Base-by-base conservation (phyloP, 345 rosid genomes). In the Rhizophora apiculata region DNA sequence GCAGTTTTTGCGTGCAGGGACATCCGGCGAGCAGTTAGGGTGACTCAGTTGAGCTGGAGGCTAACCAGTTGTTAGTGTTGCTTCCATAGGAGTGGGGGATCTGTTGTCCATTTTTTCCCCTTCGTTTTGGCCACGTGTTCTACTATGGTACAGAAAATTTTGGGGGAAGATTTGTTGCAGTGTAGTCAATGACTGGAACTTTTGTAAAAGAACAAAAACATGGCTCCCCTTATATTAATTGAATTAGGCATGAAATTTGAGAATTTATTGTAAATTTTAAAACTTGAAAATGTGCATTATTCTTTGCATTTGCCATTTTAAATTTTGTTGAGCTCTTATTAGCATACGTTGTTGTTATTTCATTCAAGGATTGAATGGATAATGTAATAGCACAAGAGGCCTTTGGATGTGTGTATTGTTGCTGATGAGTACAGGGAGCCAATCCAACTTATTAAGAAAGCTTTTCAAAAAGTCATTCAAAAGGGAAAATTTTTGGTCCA, bases 61-160 rank as follows among this genome's bases (percentile, higher is more conserved):
- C 77, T 68, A 68, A 74, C 80, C 29, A 68, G 66, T 76, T 77
- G 74, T 67, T 73, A 74, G 82, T 60, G 77, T 63, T 78, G 72
- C 76, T 82, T 60, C 78, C 80, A 34, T 62, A 39, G 65, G 82
- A 71, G 55, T 49, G 63, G 71, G 71, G 53, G 39, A 58, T 74
- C 64, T 77, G 67, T 55, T 73, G 68, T 68, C 80, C 74, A 74
- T 77, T 73, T 72, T 71, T 54, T 54, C 57, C 74, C 60, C 60
- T 67, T 64, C 63, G 56, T 75, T 43, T 69, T 76, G 75, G 80
- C 74, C 55, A 53, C 22, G 64, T 74, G 72, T 73, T 65, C 56
- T 60, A 63, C 24, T 74, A 34, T 60, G 36, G 69, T 57, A 55
- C 62, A 58, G 64, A 60, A 69, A 65, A 21, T 72, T 67, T 67